Evolutionary conservation across 805 yeast genomes (phyloP), one percentile per base, ranked within the genome.

Genomic region (Teunomyces lycoperdinae): DNA sequence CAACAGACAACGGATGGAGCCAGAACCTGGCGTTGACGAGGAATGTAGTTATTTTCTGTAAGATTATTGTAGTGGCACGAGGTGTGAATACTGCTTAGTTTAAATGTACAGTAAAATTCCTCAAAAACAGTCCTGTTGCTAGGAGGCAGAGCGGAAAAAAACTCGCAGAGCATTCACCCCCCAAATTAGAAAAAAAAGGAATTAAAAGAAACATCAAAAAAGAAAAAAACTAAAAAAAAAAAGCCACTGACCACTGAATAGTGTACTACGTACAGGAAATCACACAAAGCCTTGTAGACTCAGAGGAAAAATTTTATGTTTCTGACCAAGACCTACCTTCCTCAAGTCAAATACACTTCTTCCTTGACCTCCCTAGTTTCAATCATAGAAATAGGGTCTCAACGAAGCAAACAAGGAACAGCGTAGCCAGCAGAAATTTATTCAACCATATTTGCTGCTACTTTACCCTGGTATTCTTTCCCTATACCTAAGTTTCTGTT

Each of bases 121-220:
- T 20, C 24, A 20, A 20, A 20, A 20, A 20, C 24, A 20, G 24
- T 20, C 24, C 24, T 20, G 24, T 20, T 20, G 24, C 24, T 20
- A 29, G 5, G 11, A 30, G 33, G 13, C 11, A 30, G 9, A 13
- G 7, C 13, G 9, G 9, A n/a, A 31, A 31, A 30, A 9, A 30
- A 30, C 11, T 20, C 24, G 13, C n/a, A n/a, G 8, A 13, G 7
- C 33, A 31, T n/a, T 6, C 73, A 70, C 73, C 73, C 63, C 59
- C 74, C 67, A 72, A 45, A 40, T 40, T 52, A 51, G 11, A 32
- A 32, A 10, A 32, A 32, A 32, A 32, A 32, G 8, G 2, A 7
- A 32, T n/a, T 9, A 32, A 32, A 32, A 40, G 6, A 26, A 5
- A 14, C n/a, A 11, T 8, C n/a, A n/a, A 36, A 36, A 38, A 38